Conservation (phyloP, 345 rosid species). For the Citrus mangshanensis region DNA sequence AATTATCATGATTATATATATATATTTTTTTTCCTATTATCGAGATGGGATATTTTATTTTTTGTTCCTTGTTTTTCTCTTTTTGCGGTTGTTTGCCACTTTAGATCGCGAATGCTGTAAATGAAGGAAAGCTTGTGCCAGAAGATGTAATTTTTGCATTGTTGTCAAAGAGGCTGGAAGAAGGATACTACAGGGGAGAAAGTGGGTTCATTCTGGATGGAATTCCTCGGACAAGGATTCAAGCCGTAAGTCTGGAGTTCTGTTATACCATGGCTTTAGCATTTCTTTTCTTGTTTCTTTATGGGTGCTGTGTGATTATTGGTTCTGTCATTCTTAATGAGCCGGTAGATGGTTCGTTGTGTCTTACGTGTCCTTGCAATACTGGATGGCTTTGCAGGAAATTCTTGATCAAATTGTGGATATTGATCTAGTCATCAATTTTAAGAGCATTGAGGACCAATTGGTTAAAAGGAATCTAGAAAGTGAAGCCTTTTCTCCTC, state of each 20-base stretch:
- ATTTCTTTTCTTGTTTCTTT: neutral
- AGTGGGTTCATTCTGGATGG: constrained; percentile 94
- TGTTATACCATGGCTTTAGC: neutral
- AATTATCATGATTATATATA: neutral
- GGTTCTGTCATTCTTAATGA: neutral
- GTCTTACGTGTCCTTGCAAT: neutral
- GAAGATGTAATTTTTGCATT: constrained; percentile 73
- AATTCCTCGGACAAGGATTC: constrained; percentile 75
- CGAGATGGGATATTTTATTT: neutral
- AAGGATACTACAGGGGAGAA: constrained; percentile 76
- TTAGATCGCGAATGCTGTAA: constrained; percentile 58
- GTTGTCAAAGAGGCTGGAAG: constrained; percentile 82
- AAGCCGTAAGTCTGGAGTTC: constrained; percentile 55
- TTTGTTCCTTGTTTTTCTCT: neutral
- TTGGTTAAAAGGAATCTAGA: constrained; percentile 33
- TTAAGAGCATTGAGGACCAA: constrained; percentile 50
- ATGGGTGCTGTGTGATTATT: neutral
- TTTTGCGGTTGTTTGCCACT: neutral
- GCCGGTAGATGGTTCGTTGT: neutral
- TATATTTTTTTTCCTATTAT: neutral
- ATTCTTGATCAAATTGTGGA: constrained; percentile 80
- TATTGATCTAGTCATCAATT: constrained; percentile 82
- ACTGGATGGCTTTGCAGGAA: constrained; percentile 51
- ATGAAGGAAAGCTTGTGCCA: constrained; percentile 68
- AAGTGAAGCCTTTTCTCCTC: constrained; percentile 24